Conservation (phyloP, 148 eudicot genomes). For the Cornus controversa region DNA sequence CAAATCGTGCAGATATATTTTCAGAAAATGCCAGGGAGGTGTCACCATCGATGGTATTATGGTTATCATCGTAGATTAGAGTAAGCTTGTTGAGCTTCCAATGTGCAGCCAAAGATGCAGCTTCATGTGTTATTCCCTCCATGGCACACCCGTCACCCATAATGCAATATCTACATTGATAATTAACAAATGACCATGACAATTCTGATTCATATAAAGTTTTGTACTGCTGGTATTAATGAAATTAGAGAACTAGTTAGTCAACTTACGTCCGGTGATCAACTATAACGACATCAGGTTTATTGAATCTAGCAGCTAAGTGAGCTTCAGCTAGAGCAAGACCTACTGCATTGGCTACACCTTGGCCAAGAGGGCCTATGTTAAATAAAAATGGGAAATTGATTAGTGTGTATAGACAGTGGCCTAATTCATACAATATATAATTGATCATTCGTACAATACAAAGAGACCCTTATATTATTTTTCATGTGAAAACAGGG, state of each 20-base stretch:
- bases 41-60: conserved; percentile 16
- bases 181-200: no score
- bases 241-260: not conserved
- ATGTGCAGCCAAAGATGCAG: conserved; percentile 21
- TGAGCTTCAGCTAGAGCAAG: conserved; percentile 27
- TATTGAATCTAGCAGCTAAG: conserved; percentile 25
- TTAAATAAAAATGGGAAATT: not conserved
- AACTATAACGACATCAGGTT: conserved; percentile 14
- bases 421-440: no score
- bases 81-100: conserved; percentile 26
- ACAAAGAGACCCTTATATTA: no score
- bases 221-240: no score
- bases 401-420: not conserved
- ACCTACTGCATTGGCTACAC: conserved; percentile 29
- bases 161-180: conserved; percentile 15
- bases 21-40: conserved; percentile 18
- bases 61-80: conserved; percentile 22
- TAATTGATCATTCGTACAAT: not conserved
- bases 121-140: conserved; percentile 27
- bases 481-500: no score
- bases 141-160: conserved; percentile 27
- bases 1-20: conserved; percentile 15
- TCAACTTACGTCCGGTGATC: conserved; percentile 21
- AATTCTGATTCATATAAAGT: no score
- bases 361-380: conserved; percentile 28